These are phyloP conservation scores for Podospora anserina DNA, from an alignment of 495 filamentous ascomycete genomes.

Conservation along the genomic window DNA sequence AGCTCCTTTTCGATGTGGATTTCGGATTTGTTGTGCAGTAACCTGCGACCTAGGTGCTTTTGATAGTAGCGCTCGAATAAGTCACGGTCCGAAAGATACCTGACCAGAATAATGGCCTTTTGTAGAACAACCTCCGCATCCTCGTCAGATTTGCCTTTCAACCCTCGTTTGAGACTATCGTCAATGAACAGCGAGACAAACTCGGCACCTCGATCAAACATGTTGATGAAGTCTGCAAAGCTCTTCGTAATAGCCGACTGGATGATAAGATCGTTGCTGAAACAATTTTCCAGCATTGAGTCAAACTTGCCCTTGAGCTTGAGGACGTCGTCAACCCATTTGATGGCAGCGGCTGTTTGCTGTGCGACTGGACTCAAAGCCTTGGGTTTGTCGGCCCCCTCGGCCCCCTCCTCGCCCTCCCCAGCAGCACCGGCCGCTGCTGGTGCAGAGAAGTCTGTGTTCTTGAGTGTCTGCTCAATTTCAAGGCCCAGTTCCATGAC, in stretches of 20 bases:
- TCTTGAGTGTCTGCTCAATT: conserved; percentile 67
- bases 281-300: conserved; percentile 63
- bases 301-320: conserved; percentile 88
- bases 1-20: conserved; percentile 90
- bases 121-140: conserved; percentile 88
- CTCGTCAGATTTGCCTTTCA: conserved; percentile 85
- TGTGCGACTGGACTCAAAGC: conserved; percentile 46
- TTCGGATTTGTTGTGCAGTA: conserved; percentile 81
- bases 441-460: conserved; percentile 42
- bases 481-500: conserved; percentile 76
- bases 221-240: conserved; percentile 88
- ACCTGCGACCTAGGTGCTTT: conserved; percentile 83
- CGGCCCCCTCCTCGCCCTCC: conserved; percentile 48
- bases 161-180: conserved; percentile 89
- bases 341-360: conserved; percentile 75
- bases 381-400: conserved; percentile 45
- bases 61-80: conserved; percentile 98
- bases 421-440: conserved; percentile 44
- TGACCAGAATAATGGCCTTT: conserved; percentile 81
- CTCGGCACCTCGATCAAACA: conserved; percentile 76
- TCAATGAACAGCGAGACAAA: conserved; percentile 97
- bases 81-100: conserved; percentile 88
- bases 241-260: conserved; percentile 78
- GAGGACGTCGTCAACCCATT: conserved; percentile 93
- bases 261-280: conserved; percentile 69